phyloP scores from a whole-genome alignment of 106 monocot genomes.

The Phalaenopsis equestris region DNA sequence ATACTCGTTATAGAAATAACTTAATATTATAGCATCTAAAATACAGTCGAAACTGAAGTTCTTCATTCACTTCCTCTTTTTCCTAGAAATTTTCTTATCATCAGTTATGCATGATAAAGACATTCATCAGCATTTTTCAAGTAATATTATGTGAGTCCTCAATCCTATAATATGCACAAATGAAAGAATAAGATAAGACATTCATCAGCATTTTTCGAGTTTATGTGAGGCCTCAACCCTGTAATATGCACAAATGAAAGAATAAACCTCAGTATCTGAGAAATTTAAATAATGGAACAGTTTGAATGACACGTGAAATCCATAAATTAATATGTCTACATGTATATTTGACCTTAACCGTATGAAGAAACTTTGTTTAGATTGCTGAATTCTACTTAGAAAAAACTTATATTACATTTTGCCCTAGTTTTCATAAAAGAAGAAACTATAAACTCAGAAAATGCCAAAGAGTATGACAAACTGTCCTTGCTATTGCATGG shows the following conservation, averaged over 20 bases:
- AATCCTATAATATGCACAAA: not conserved
- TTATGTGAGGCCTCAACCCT: constrained; percentile 4
- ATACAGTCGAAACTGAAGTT: not conserved
- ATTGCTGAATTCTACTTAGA: not conserved
- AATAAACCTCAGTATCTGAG: not conserved
- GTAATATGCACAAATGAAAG: not conserved
- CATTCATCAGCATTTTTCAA: constrained; percentile 5
- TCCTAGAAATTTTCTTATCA: constrained; percentile 4
- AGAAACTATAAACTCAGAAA: no score
- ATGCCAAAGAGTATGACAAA: no score
- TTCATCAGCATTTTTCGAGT: no score
- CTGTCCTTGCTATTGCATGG: no score
- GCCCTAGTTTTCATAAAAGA: no score
- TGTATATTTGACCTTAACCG: not conserved
- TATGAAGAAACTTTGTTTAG: not conserved
- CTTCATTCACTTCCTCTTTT: not conserved
- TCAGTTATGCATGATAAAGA: not conserved
- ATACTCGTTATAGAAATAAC: not conserved
- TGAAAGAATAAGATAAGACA: not conserved
- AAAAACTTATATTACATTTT: no score
- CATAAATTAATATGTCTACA: not conserved
- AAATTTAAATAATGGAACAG: not conserved
- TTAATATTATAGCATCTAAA: not conserved
- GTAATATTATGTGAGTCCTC: not conserved
- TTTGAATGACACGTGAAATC: not conserved